phyloP scores from a whole-genome alignment of 768 basidiomycete species.

The Tylopilus intermedius region DNA sequence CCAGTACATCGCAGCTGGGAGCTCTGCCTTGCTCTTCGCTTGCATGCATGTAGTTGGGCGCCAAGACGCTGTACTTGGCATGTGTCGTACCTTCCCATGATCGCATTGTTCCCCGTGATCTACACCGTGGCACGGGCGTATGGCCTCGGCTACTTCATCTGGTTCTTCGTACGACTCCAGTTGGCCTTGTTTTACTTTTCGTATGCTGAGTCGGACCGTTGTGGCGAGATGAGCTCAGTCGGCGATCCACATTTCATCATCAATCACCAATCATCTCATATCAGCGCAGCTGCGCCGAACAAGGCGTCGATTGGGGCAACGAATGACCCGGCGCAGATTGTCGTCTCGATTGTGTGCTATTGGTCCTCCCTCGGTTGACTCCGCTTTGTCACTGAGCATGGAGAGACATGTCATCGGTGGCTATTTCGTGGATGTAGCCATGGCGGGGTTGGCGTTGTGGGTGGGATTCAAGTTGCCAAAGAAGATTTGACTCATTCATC shows the following conservation, averaged over 20 bases:
- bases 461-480: slow-evolving; percentile 32
- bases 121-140: slow-evolving; percentile 31
- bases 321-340: not conserved
- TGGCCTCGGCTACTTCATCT: slow-evolving; percentile 40
- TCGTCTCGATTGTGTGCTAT: slow-evolving; percentile 27
- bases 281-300: slow-evolving; percentile 40
- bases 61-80: slow-evolving; percentile 50
- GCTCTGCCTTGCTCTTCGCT: slow-evolving; percentile 65
- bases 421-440: slow-evolving; percentile 44
- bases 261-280: slow-evolving; percentile 58
- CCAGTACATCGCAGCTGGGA: slow-evolving; percentile 54
- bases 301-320: too few relatives aligned
- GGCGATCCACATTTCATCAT: not conserved
- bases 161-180: slow-evolving; percentile 33
- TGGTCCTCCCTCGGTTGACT: slow-evolving; percentile 21
- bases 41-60: slow-evolving; percentile 52
- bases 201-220: not conserved
- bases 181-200: slow-evolving; percentile 32
- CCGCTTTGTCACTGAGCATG: slow-evolving; percentile 25
- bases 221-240: not conserved
- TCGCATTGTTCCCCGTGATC: slow-evolving; percentile 41
- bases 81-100: slow-evolving; percentile 45
- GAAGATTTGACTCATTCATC: slow-evolving; percentile 4
- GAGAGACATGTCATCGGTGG: slow-evolving; percentile 45
- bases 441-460: slow-evolving; percentile 18